These are phyloP conservation scores for Saturnispora ahearnii DNA, from an alignment of 805 yeast genomes.

Conservation along the genomic window DNA sequence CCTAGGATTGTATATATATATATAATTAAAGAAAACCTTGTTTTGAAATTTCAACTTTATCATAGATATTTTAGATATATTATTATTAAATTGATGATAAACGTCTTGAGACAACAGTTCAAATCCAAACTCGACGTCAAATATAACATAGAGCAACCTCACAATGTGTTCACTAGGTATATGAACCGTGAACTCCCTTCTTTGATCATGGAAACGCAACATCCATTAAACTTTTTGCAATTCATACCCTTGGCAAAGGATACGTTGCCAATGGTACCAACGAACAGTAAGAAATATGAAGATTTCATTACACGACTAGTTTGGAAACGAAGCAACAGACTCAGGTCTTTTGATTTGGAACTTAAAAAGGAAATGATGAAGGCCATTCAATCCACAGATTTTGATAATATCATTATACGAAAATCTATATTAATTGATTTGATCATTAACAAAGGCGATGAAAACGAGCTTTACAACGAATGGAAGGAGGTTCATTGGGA, in stretches of 20 bases:
- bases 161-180: not conserved
- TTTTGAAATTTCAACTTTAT: too few species aligned
- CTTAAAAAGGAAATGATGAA: not conserved
- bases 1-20: not conserved
- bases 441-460: not conserved
- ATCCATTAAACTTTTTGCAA: not conserved
- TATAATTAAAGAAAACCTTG: not conserved
- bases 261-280: not conserved
- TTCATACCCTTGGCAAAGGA: not conserved
- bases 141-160: not conserved
- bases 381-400: not conserved
- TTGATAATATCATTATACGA: not conserved
- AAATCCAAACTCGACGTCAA: not conserved
- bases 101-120: not conserved
- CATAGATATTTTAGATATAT: too few species aligned
- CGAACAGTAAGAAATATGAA: not conserved
- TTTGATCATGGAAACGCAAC: not conserved
- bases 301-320: not conserved
- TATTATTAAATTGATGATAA: not conserved
- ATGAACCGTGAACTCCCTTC: not conserved
- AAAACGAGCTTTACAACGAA: not conserved
- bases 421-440: constrained; percentile 1
- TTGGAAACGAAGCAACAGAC: not conserved
- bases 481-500: constrained; percentile 1
- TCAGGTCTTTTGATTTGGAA: not conserved